These are phyloP conservation scores for Xylaria castorea DNA, from an alignment of 495 filamentous ascomycete genomes.

Conservation along the genomic window DNA sequence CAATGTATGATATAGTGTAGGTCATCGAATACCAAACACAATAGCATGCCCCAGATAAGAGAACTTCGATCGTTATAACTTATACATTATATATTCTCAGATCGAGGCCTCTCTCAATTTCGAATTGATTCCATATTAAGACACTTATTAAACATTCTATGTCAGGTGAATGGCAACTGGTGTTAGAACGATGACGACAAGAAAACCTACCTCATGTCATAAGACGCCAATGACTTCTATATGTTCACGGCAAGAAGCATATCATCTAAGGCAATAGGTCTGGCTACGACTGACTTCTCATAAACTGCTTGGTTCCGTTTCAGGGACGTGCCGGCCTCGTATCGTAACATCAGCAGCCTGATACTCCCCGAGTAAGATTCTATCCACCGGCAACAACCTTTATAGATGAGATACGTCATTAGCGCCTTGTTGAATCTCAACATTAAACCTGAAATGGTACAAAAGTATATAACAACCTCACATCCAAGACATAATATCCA, in stretches of 20 bases:
- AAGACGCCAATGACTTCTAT: neutral
- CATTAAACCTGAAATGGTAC: slow-evolving; percentile 2
- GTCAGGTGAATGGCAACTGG: neutral
- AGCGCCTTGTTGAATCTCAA: slow-evolving; percentile 2
- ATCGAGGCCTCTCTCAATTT: neutral
- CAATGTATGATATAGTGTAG: neutral
- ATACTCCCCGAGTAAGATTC: slow-evolving; percentile 1
- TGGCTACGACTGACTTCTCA: neutral
- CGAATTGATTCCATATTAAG: neutral
- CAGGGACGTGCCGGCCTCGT: neutral
- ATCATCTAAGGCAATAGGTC: neutral
- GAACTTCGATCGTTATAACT: neutral
- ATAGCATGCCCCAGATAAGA: neutral
- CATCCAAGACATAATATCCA: slow-evolving; percentile 5
- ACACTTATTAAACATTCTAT: neutral
- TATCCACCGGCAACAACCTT: neutral
- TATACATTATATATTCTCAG: neutral
- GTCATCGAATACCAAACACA: neutral
- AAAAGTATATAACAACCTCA: neutral
- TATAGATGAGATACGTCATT: slow-evolving; percentile 11
- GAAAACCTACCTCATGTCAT: neutral
- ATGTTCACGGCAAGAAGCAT: neutral
- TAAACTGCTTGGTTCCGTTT: neutral
- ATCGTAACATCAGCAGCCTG: neutral
- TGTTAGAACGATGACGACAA: neutral